phyloP scores from a whole-genome alignment of 164 flowering plant genomes.

The Magnolia changhungtana region DNA sequence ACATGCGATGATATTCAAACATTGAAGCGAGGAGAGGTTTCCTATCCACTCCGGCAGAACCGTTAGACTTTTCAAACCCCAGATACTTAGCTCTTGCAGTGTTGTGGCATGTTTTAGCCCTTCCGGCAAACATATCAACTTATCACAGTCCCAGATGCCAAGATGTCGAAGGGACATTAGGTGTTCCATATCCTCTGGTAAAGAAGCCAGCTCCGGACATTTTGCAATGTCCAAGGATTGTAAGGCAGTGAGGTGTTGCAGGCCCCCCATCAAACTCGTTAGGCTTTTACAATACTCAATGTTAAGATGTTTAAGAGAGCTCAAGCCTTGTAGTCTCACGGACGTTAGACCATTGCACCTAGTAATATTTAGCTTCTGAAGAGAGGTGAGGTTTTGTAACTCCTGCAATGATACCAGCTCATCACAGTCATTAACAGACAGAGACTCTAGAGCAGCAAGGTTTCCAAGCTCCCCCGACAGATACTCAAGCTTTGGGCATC shows the following conservation, averaged over 20 bases:
- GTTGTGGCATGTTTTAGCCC: neutral
- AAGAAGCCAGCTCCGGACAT: neutral
- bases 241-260: neutral
- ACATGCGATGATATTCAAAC: neutral
- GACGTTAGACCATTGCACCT: neutral
- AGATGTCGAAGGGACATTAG: neutral
- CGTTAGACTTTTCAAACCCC: neutral
- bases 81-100: neutral
- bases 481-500: too few relatives aligned
- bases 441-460: too few relatives aligned
- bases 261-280: neutral
- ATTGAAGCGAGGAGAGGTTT: neutral
- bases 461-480: too few relatives aligned
- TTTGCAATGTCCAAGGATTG: neutral
- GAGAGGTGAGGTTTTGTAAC: neutral
- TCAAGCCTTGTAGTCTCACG: neutral
- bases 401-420: too few relatives aligned
- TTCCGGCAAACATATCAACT: neutral
- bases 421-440: accelerated
- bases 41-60: neutral
- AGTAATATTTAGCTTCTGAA: constrained; percentile 4
- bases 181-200: neutral
- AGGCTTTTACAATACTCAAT: neutral
- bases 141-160: neutral
- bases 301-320: neutral